These are phyloP conservation scores for Fusarium sp. DNA, from an alignment of 2,329 filamentous ascomycete species.

Conservation along the genomic window DNA sequence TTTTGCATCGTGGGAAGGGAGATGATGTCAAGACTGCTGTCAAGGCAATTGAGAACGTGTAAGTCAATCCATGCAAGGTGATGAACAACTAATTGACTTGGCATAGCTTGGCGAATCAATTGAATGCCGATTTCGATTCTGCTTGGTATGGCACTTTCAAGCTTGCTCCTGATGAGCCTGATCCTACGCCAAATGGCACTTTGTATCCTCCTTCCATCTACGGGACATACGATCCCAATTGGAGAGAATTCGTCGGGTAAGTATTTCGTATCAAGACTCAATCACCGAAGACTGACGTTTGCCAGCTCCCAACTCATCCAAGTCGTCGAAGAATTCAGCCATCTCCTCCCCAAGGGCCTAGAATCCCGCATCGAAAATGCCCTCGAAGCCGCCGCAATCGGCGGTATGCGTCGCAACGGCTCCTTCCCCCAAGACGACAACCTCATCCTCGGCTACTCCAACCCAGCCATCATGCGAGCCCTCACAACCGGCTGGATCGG, in stretches of 20 bases:
- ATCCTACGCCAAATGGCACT: slow-evolving; percentile 2
- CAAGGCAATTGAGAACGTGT: slow-evolving; percentile 19
- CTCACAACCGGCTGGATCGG: slow-evolving; percentile 56
- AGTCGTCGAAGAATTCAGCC: slow-evolving; percentile 7
- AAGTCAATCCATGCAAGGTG: neutral
- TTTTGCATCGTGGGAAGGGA: slow-evolving; percentile 36
- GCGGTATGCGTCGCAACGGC: slow-evolving; percentile 20
- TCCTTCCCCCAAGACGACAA: slow-evolving; percentile 6
- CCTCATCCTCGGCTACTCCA: slow-evolving; percentile 52
- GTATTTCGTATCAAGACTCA: fast-evolving
- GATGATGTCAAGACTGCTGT: slow-evolving; percentile 15
- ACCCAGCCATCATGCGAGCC: slow-evolving; percentile 56
- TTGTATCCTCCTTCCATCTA: slow-evolving; percentile 16
- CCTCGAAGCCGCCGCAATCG: slow-evolving; percentile 7
- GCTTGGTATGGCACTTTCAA: slow-evolving; percentile 22
- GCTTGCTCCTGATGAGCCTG: slow-evolving; percentile 17
- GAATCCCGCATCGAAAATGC: slow-evolving; percentile 14
- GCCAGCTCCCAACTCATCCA: slow-evolving; percentile 4
- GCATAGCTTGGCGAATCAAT: neutral
- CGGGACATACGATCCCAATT: slow-evolving; percentile 13
- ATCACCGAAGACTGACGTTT: fast-evolving
- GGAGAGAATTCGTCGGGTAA: slow-evolving; percentile 21
- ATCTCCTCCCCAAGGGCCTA: neutral
- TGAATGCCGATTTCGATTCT: slow-evolving; percentile 11
- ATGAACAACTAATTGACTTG: fast-evolving